phyloP scores from a whole-genome alignment of 2,329 filamentous ascomycete species.

The Cercospora berteroae region DNA sequence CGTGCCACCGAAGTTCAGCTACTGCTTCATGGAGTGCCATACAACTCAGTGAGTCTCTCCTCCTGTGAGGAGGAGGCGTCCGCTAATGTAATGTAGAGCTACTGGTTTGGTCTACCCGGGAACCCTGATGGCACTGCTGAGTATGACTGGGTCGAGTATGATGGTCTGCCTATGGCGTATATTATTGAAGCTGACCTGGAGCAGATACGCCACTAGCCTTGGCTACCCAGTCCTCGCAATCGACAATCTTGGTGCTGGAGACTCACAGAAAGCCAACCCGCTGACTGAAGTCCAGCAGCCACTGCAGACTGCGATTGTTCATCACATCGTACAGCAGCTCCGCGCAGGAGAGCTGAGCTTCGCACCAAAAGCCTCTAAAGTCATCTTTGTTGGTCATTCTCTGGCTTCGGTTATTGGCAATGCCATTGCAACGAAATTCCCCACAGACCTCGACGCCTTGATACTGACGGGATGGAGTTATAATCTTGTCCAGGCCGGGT shows the following conservation, averaged over 20 bases:
- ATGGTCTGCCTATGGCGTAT: background rate
- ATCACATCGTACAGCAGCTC: constrained; percentile 18
- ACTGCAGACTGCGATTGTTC: constrained; percentile 22
- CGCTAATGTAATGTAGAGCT: constrained; percentile 13
- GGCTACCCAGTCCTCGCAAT: constrained; percentile 25
- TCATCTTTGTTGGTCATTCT: constrained; percentile 24
- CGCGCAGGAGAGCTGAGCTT: constrained; percentile 17
- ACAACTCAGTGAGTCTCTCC: constrained; percentile 16
- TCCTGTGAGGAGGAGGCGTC: background rate
- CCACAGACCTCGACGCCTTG: constrained; percentile 24
- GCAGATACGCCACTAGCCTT: constrained; percentile 15
- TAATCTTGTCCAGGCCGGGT: constrained; percentile 16
- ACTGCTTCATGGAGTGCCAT: constrained; percentile 21
- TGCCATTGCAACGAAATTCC: constrained; percentile 21
- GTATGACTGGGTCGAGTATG: constrained; percentile 21
- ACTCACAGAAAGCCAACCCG: constrained; percentile 21
- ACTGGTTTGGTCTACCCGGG: constrained; percentile 23
- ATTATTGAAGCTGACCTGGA: background rate
- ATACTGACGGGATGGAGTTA: constrained; percentile 24
- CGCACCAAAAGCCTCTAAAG: constrained; percentile 14
- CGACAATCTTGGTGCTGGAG: constrained; percentile 23
- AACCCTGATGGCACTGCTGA: constrained; percentile 19
- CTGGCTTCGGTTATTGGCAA: constrained; percentile 21
- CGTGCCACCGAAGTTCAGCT: constrained; percentile 20
- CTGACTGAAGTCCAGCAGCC: constrained; percentile 22